phyloP scores from a whole-genome alignment of 345 rosid species.

The Eucalyptus tenuipes region DNA sequence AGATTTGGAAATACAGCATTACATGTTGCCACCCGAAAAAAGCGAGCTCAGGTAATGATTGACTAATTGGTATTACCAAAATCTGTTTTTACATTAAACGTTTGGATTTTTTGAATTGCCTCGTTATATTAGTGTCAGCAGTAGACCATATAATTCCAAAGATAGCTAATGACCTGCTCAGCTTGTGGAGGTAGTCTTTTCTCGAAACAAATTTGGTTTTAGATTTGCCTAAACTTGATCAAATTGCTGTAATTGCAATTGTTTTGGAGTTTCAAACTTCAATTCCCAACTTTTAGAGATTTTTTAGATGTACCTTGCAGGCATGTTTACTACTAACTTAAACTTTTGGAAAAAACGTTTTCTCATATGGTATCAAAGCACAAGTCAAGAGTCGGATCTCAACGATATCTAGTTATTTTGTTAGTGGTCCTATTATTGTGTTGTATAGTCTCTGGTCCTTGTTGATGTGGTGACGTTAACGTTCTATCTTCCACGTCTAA shows the following conservation, averaged over 20 bases:
- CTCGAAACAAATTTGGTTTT: not conserved
- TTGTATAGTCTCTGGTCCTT: not conserved
- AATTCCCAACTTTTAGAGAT: not conserved
- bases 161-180: not conserved
- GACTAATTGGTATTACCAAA: not conserved
- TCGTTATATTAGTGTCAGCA: not conserved
- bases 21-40: conserved; percentile 84
- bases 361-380: not conserved
- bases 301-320: not conserved
- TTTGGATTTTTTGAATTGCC: not conserved
- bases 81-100: not conserved
- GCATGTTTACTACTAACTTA: not conserved
- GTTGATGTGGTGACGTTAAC: not conserved
- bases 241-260: not conserved
- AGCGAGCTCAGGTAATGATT: conserved; percentile 54
- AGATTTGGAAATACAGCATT: conserved; percentile 73
- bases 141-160: not conserved
- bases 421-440: not conserved
- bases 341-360: not conserved
- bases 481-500: not conserved
- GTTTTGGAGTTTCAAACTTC: not conserved
- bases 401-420: not conserved
- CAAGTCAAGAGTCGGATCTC: not conserved
- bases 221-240: not conserved
- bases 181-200: not conserved